Evolutionary conservation across 202 grass and related monocot genomes (phyloP).

Genomic region (Elaeis oleifera): DNA sequence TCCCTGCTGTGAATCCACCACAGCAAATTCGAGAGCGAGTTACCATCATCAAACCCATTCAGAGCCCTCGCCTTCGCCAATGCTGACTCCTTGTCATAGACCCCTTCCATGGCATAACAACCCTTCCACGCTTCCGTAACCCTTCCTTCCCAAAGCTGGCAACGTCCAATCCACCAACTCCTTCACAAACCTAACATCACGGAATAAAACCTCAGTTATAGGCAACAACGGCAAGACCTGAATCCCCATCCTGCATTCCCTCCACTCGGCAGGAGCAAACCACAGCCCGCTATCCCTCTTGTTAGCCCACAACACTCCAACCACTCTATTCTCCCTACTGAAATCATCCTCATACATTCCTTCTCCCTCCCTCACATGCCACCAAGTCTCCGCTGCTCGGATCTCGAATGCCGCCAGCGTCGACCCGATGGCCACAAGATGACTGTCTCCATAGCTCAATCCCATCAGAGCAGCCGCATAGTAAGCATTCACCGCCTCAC

Average conservation of each 20-base stretch:
- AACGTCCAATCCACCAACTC: constrained; percentile 68
- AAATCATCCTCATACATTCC: constrained; percentile 77
- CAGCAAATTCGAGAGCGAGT: too few species aligned
- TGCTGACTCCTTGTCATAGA: constrained; percentile 46
- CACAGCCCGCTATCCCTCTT: constrained; percentile 94
- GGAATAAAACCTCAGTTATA: constrained; percentile 70
- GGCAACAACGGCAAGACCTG: constrained; percentile 75
- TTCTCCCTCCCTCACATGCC: constrained; percentile 60
- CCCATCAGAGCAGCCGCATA: constrained; percentile 72
- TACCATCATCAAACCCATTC: too few species aligned
- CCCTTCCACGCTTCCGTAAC: constrained; percentile 95
- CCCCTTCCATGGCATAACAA: constrained; percentile 80
- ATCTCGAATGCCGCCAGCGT: constrained; percentile 67
- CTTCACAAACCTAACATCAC: constrained; percentile 43
- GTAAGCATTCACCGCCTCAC: constrained; percentile 87
- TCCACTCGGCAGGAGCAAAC: constrained; percentile 84
- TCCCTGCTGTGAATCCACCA: too few species aligned
- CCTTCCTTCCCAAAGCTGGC: constrained; percentile 49
- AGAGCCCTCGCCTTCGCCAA: too few species aligned
- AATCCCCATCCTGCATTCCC: constrained; percentile 77
- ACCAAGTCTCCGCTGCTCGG: constrained; percentile 74
- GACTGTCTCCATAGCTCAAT: constrained; percentile 66
- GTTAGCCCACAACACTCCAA: constrained; percentile 82
- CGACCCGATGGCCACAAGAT: constrained; percentile 46
- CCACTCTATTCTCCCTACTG: constrained; percentile 43